Conservation (phyloP, 768 basidiomycete species). For the Leccinum broughii region DNA sequence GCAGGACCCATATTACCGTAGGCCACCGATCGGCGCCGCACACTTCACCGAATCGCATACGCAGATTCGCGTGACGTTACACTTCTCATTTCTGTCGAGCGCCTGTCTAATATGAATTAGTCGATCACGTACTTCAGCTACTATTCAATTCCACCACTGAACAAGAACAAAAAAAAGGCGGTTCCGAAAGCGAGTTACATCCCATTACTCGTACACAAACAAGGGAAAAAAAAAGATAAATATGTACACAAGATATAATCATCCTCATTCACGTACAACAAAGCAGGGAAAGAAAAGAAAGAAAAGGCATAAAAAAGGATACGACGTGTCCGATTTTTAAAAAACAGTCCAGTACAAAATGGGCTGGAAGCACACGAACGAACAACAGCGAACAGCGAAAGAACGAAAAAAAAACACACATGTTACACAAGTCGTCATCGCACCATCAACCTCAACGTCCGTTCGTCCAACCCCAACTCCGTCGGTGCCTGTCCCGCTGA, state of each 20-base stretch:
- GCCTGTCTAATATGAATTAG: no score
- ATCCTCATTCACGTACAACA: constrained; percentile 4
- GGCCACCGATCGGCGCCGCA: no score
- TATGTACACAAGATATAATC: neutral
- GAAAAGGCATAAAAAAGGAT: neutral
- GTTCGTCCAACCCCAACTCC: constrained; percentile 45
- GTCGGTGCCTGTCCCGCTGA: constrained; percentile 32
- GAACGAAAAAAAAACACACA: neutral
- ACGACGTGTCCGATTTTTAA: no score
- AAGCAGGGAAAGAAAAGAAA: neutral
- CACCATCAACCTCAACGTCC: constrained; percentile 43
- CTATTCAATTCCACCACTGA: no score
- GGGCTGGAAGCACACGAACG: neutral
- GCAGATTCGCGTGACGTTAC: no score
- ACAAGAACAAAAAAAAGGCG: no score
- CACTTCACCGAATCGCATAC: no score
- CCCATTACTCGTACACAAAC: neutral
- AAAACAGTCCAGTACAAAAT: neutral
- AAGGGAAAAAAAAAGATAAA: neutral
- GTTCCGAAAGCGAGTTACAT: neutral
- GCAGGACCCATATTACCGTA: no score
- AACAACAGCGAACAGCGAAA: neutral
- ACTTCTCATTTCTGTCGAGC: no score
- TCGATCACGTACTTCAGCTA: no score
- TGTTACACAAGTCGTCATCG: constrained; percentile 8